Percentiles rank a stretch among this genome's conserved stretches.
These are phyloP conservation scores for Aphanomyces astaci DNA, from an alignment of 352 stramenopile genomes.

Conservation along the genomic window DNA sequence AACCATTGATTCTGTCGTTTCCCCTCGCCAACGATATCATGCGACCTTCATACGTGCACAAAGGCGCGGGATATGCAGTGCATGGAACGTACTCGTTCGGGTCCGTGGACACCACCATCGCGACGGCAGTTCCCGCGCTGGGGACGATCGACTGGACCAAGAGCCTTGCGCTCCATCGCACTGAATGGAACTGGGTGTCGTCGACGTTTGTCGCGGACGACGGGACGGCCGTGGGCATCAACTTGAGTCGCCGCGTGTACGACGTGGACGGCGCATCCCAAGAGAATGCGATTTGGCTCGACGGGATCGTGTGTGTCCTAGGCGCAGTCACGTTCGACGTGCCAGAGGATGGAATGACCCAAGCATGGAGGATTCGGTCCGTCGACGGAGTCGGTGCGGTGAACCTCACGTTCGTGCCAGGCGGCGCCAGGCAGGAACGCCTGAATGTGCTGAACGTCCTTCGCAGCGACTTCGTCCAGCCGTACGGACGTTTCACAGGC, in stretches of 20 bases:
- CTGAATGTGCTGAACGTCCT: constrained; percentile 29
- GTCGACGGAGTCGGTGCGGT: constrained; percentile 24
- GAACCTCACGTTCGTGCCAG: constrained; percentile 31
- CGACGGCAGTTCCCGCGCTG: constrained; percentile 5
- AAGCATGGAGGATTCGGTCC: constrained; percentile 25
- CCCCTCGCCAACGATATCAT: constrained; percentile 35
- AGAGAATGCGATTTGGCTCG: constrained; percentile 44
- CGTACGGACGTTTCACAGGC: constrained; percentile 31
- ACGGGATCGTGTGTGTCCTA: constrained; percentile 33
- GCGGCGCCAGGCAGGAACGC: constrained; percentile 31
- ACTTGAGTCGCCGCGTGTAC: constrained; percentile 41
- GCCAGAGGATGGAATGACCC: constrained; percentile 21
- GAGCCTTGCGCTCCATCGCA: constrained; percentile 35
- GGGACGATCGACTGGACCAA: constrained; percentile 41
- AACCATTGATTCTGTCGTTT: constrained; percentile 36
- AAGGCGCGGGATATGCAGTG: constrained; percentile 31
- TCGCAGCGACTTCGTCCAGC: constrained; percentile 39
- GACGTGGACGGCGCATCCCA: constrained; percentile 43
- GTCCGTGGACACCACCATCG: constrained; percentile 5
- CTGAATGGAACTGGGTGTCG: constrained; percentile 38
- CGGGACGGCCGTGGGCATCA: constrained; percentile 33
- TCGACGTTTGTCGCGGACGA: constrained; percentile 31
- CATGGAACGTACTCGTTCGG: constrained; percentile 29
- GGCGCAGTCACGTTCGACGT: constrained; percentile 33
- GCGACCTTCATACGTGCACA: constrained; percentile 41